Base-by-base conservation (phyloP, 2,329 filamentous ascomycete species). In the Aureobasidium musti region DNA sequence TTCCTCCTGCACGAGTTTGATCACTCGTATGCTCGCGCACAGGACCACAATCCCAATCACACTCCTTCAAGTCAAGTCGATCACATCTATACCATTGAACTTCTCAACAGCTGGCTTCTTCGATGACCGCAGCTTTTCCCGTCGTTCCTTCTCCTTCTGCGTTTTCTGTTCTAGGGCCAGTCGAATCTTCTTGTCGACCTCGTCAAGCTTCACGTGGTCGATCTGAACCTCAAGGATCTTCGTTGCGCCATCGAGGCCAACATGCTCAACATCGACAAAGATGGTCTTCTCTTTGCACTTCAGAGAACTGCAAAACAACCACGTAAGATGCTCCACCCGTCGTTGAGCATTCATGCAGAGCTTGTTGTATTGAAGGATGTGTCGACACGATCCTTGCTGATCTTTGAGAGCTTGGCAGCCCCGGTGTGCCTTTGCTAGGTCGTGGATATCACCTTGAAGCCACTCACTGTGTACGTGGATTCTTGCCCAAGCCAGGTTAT, bases 281-380 rank as follows among this genome's bases (percentile, higher is more conserved):
- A 57, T 5, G 14, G 54, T 43, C 1, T 7, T 5, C 23, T 41
- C n/a, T 23, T 39, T 39, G 10, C 35, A 57, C 5, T 14, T 43
- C 8, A 57, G 8, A 3, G 54, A 57, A 3, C 26, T 21, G 54
- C 10, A 43, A 23, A 57, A 13, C 7, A 43, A 8, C 54, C 54
- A 57, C 13, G 37, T 41, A 7, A 57, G 10, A 30, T 57, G 19
- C 21, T 57, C 37, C 23, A 57, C 54, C n/a, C 54, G 37, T 30
- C 23, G 21, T 26, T 57, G 54, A 17, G 35, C 23, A 6, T 39
- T 56, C 53, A 39, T 56, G 35, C 53, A 56, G 53, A 56, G 21
- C n/a, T 26, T 35, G 33, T 56, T 21, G 10, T 56, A 56, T 26
- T 41, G 33, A 7, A 21, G 33, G 26, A 19, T 17, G 35, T 39